Conservation (phyloP, 768 basidiomycete species). For the Porphyrellus cyaneotinctus region DNA sequence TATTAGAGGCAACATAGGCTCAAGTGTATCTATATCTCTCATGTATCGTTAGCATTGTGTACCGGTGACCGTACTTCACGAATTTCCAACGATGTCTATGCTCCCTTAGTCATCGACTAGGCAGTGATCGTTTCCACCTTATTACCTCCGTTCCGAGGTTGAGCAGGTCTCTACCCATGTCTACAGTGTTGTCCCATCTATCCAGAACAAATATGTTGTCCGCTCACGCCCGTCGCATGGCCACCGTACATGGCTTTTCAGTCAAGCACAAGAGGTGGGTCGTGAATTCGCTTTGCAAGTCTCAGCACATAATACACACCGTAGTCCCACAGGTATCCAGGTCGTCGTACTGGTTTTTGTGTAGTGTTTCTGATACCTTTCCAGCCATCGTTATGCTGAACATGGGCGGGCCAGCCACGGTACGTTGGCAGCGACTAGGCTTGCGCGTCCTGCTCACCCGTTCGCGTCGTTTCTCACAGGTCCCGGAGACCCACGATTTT, state of each 20-base stretch:
- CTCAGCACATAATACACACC: background rate
- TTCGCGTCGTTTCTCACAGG: slow-evolving; percentile 41
- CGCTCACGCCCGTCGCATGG: slow-evolving; percentile 38
- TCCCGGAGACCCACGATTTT: slow-evolving; percentile 90
- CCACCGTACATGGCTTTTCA: slow-evolving; percentile 41
- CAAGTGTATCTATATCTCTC: slow-evolving; percentile 2
- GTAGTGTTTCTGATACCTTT: slow-evolving; percentile 17
- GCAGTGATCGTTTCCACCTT: background rate
- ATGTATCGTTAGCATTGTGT: background rate
- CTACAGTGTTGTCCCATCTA: slow-evolving; percentile 30
- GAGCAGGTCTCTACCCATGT: background rate
- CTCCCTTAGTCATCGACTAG: slow-evolving; percentile 17
- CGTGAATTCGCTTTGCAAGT: background rate
- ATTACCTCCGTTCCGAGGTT: background rate
- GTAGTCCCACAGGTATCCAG: slow-evolving; percentile 58
- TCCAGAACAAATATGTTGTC: slow-evolving; percentile 15
- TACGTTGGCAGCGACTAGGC: slow-evolving; percentile 34
- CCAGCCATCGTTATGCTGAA: slow-evolving; percentile 93
- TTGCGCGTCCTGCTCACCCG: background rate
- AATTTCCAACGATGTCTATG: too few species aligned
- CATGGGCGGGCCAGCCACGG: slow-evolving; percentile 97
- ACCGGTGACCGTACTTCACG: too few species aligned
- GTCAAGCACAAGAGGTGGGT: slow-evolving; percentile 43
- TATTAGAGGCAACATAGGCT: background rate
- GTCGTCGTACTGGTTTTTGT: background rate